Base-by-base conservation (phyloP, 768 basidiomycete species). In the Naganishia kalamii region DNA sequence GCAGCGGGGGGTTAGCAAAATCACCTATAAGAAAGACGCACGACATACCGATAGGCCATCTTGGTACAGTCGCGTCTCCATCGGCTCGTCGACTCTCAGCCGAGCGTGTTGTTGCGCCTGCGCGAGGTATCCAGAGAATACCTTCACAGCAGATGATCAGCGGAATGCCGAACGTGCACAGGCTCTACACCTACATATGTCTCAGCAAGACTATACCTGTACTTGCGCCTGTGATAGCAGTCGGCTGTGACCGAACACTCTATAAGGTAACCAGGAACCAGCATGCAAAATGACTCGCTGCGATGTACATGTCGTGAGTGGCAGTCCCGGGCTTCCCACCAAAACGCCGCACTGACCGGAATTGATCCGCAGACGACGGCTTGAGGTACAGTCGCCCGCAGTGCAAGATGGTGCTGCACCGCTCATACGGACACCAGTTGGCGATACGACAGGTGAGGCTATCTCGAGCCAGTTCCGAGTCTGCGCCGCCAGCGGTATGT, bases 121-220 rank as follows among this genome's bases (percentile, higher is more conserved):
- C 0, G 88, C 89, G 63, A 90, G 81, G 72, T 88, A 87, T 10
- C 93, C 92, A n/a, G 92, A 93, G 73, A 84, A 87, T 30, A 92
- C 82, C 77, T 93, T 91, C 8, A 86, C 35, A 60, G 21, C 46
- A 29, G 11, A 91, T 82, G 68, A 81, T 83, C 59, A 87, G 83
- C 10, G n/a, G 83, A 82, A 71, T 81, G 17, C 30, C 8, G 17
- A 46, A n/a, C 30, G 11, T 25, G 17, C 17, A 44, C 33, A 19
- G 30, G 21, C 19, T 19, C 1, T 15, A 3, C 21, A 70, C 75
- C 67, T 62, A 78, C 78, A 64, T 79, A 79, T 30, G 76, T 74
- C 13, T 77, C 76, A 15, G 74, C 73, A 11, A 79, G 70, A 7
- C 75, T 73, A 52, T 74, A 75, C 12, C 65, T 30, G 44, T 71